Conservation (phyloP, 1,284 basidiomycete genomes). For the Neotropicomus parvogracilis region DNA sequence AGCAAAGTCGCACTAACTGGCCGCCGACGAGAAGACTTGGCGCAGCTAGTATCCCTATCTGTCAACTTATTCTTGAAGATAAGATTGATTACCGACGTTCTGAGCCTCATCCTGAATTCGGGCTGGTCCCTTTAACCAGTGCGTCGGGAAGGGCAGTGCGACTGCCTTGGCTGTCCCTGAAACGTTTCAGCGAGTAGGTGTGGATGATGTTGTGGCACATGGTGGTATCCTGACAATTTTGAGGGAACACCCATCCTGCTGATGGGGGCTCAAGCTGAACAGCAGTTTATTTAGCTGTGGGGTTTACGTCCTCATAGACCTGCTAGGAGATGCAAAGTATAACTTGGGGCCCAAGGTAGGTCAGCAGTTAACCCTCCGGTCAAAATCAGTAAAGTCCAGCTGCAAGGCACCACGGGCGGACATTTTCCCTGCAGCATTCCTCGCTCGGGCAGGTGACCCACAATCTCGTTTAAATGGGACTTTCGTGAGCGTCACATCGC, state of each 20-base stretch:
- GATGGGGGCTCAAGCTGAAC: too few species aligned
- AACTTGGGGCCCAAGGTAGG: neutral
- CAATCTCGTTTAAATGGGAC: neutral
- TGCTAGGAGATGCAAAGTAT: too few species aligned
- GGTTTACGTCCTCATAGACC: too few species aligned
- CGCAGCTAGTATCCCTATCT: neutral
- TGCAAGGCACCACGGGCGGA: neutral
- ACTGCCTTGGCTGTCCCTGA: too few species aligned
- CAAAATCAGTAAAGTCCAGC: neutral
- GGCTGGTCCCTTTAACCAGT: too few species aligned
- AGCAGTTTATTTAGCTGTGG: neutral
- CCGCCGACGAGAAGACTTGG: constrained; percentile 33
- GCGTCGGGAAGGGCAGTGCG: too few species aligned
- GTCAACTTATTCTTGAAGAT: constrained; percentile 1
- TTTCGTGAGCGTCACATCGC: neutral
- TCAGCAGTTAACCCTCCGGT: neutral
- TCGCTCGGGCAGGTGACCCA: constrained; percentile 3
- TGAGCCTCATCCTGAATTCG: too few species aligned
- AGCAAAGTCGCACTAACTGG: constrained; percentile 42
- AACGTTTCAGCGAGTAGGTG: too few species aligned
- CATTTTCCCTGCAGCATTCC: neutral
- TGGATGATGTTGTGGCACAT: too few species aligned
- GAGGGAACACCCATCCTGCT: too few species aligned
- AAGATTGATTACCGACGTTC: neutral
- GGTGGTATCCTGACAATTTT: too few species aligned